Percentiles rank a stretch among this genome's conserved stretches.
Conservation (phyloP, 2,329 filamentous ascomycete genomes). For the Calonectria pteridis region DNA sequence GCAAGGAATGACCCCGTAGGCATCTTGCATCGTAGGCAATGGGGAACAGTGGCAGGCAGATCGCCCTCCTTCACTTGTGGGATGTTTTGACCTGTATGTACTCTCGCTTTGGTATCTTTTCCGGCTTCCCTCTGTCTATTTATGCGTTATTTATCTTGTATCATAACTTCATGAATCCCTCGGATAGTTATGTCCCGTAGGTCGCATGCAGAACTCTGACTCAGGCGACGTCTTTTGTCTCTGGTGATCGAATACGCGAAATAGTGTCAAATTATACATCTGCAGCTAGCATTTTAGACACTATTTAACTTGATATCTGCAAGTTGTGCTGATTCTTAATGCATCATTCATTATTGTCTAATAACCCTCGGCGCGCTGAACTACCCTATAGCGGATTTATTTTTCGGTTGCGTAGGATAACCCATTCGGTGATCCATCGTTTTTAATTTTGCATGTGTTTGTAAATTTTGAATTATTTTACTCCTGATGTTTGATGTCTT, state of each 20-base stretch:
- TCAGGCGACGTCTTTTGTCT: neutral
- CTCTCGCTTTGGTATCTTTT: neutral
- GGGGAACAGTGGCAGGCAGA: neutral
- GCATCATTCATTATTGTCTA: neutral
- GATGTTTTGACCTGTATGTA: too few species aligned
- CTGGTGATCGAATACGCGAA: neutral
- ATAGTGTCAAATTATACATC: neutral
- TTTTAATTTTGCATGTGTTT: neutral
- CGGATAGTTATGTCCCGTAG: neutral
- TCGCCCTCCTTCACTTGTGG: neutral
- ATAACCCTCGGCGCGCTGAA: neutral
- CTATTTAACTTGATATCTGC: neutral
- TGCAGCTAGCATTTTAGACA: neutral
- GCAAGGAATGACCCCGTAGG: neutral
- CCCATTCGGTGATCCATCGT: neutral
- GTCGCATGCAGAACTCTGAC: neutral
- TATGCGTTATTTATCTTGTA: neutral
- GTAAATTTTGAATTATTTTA: neutral
- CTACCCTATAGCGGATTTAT: neutral
- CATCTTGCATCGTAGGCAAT: neutral
- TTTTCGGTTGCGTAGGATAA: neutral
- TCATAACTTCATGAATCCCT: neutral
- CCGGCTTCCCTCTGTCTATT: neutral
- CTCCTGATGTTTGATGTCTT: neutral
- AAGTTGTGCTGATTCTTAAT: neutral